Evolutionary conservation across 1,139 yeast genomes (phyloP).

Genomic region (Candida frijolesensis): DNA sequence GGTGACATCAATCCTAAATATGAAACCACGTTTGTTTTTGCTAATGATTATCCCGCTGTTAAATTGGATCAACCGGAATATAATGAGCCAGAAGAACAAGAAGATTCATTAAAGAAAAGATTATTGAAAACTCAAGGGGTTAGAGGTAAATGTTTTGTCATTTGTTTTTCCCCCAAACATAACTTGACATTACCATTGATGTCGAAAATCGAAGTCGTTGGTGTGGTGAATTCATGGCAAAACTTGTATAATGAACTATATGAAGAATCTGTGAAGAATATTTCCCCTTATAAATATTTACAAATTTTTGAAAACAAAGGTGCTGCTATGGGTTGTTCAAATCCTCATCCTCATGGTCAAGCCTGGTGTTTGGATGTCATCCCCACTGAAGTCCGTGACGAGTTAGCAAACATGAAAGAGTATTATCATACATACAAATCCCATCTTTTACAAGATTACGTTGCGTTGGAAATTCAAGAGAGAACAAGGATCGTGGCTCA

Average conservation of each 20-base stretch:
- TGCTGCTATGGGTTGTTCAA: conserved; percentile 80
- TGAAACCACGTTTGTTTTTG: conserved; percentile 58
- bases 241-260: conserved; percentile 46
- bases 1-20: conserved; percentile 67
- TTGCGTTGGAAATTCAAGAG: conserved; percentile 55
- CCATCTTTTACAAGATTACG: conserved; percentile 67
- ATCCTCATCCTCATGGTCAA: conserved; percentile 81
- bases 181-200: conserved; percentile 67
- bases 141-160: conserved; percentile 69
- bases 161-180: conserved; percentile 77
- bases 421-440: conserved; percentile 48
- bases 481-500: conserved; percentile 55
- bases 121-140: conserved; percentile 62
- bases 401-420: conserved; percentile 51
- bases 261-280: conserved; percentile 36
- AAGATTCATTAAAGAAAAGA: conserved; percentile 34
- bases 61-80: conserved; percentile 57
- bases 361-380: conserved; percentile 73
- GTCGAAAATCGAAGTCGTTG: conserved; percentile 42
- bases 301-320: conserved; percentile 83
- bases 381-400: conserved; percentile 71
- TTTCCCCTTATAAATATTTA: conserved; percentile 57
- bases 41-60: conserved; percentile 75
- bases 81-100: conserved; percentile 17
- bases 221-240: conserved; percentile 65